A percentile compares a stretch with the other conserved stretches of the same genome.
Evolutionary conservation across 163 green algal genomes (phyloP).

Genomic region (Chlamydomonas reinhardtii): DNA sequence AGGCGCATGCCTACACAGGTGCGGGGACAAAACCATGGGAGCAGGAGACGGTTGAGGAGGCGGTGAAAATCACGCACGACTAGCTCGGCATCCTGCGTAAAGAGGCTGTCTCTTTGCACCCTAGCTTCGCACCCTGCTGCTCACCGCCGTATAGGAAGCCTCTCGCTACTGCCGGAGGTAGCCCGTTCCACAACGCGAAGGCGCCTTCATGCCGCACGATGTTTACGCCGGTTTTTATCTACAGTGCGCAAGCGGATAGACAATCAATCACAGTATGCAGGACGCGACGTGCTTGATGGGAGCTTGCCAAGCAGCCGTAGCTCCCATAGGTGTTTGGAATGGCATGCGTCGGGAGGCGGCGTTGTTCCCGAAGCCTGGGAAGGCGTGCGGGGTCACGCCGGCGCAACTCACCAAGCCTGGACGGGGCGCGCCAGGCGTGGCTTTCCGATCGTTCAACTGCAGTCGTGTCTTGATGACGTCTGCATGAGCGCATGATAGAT

Average conservation of each 20-base stretch:
- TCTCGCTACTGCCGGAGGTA: slow-evolving; percentile 71
- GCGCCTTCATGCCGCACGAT: slow-evolving; percentile 79
- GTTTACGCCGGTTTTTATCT: slow-evolving; percentile 70
- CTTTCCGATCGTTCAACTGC: slow-evolving; percentile 20
- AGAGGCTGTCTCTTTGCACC: too few species aligned
- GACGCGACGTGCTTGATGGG: neutral
- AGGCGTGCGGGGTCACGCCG: neutral
- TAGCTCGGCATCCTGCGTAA: too few species aligned
- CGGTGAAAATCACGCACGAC: neutral
- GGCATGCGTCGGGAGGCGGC: too few species aligned
- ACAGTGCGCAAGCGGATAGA: neutral
- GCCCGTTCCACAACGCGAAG: slow-evolving; percentile 77
- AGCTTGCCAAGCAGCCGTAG: neutral
- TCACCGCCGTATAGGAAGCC: slow-evolving; percentile 84
- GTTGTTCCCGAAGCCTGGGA: too few species aligned
- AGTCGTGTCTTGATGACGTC: slow-evolving; percentile 23
- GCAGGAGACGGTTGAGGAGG: too few species aligned
- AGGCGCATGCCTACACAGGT: neutral
- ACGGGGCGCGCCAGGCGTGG: neutral
- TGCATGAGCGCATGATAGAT: neutral
- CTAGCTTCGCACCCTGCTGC: too few species aligned
- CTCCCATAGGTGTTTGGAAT: too few species aligned
- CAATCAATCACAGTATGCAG: neutral
- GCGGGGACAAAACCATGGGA: too few species aligned
- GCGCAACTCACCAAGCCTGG: slow-evolving; percentile 3